These are phyloP conservation scores for Neovahlkampfia damariscottae DNA, from an alignment of 78 protist species.

Conservation along the genomic window DNA sequence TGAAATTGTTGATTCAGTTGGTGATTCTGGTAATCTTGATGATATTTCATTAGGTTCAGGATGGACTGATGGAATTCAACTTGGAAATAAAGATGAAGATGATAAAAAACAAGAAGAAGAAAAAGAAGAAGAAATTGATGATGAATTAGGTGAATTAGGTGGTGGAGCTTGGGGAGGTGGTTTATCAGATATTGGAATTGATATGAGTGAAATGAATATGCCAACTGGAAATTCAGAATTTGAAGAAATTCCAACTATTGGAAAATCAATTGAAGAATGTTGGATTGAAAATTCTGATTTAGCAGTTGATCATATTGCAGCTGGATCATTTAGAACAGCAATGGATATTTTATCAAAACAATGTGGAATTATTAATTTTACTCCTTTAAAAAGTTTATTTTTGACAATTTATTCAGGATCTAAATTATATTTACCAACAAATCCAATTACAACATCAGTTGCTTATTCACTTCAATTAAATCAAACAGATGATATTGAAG, in stretches of 20 bases:
- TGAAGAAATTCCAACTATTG: slow-evolving; percentile 23
- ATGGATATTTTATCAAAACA: slow-evolving; percentile 58
- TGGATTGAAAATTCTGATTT: slow-evolving; percentile 56
- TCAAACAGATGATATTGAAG: not conserved
- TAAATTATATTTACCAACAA: not conserved
- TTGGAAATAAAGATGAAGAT: slow-evolving; percentile 13
- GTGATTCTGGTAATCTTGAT: not conserved
- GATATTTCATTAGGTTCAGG: not conserved
- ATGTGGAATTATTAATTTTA: slow-evolving; percentile 72
- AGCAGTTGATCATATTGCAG: slow-evolving; percentile 78
- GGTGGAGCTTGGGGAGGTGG: not conserved
- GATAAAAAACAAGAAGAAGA: not conserved
- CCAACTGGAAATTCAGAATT: not conserved
- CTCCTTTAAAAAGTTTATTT: slow-evolving; percentile 61
- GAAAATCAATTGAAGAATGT: slow-evolving; percentile 14
- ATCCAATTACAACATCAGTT: not conserved
- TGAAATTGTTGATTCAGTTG: not conserved
- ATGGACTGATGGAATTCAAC: not conserved
- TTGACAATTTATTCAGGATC: slow-evolving; percentile 11
- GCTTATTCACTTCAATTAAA: not conserved
- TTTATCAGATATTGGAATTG: not conserved
- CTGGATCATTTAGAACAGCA: slow-evolving; percentile 80
- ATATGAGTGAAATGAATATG: not conserved
- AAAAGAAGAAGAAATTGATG: not conserved
- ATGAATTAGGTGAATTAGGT: not conserved